These are phyloP conservation scores for Rhizopogon vulgaris DNA, from an alignment of 768 basidiomycete genomes.

Conservation along the genomic window DNA sequence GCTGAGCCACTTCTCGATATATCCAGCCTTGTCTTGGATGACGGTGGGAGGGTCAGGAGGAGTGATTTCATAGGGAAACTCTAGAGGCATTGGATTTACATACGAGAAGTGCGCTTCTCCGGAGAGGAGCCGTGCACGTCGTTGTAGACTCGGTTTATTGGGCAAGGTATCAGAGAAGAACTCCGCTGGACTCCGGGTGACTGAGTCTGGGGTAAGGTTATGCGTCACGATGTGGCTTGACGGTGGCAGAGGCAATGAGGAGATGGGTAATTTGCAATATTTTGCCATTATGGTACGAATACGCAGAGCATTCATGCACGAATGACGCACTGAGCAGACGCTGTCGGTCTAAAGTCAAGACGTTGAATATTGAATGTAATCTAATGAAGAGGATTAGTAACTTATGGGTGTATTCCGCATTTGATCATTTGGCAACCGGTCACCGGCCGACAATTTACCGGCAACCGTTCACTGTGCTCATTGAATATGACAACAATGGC, in stretches of 20 bases:
- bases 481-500: conserved; percentile 30
- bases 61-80: conserved; percentile 78
- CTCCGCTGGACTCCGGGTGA: conserved; percentile 41
- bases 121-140: conserved; percentile 58
- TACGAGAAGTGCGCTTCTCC: conserved; percentile 66
- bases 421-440: too few relatives aligned
- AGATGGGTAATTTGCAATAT: conserved; percentile 30
- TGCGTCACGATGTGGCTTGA: conserved; percentile 33
- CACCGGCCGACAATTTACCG: too few relatives aligned
- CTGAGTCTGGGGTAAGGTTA: conserved; percentile 56
- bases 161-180: conserved; percentile 48
- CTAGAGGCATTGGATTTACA: conserved; percentile 73
- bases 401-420: too few relatives aligned
- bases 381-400: too few relatives aligned
- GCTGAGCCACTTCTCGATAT: conserved; percentile 75
- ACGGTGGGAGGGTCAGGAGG: conserved; percentile 44
- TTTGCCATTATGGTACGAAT: conserved; percentile 15
- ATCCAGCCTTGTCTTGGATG: conserved; percentile 46
- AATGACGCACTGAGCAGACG: too few relatives aligned
- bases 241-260: conserved; percentile 42
- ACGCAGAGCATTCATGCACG: conserved; percentile 14
- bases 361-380: too few relatives aligned
- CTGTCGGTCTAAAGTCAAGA: too few relatives aligned
- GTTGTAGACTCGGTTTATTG: conserved; percentile 56
- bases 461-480: too few relatives aligned